Percentiles rank a stretch among this genome's conserved stretches.
phyloP scores from a whole-genome alignment of 768 basidiomycete species.

The Hemileccinum rubropunctum region DNA sequence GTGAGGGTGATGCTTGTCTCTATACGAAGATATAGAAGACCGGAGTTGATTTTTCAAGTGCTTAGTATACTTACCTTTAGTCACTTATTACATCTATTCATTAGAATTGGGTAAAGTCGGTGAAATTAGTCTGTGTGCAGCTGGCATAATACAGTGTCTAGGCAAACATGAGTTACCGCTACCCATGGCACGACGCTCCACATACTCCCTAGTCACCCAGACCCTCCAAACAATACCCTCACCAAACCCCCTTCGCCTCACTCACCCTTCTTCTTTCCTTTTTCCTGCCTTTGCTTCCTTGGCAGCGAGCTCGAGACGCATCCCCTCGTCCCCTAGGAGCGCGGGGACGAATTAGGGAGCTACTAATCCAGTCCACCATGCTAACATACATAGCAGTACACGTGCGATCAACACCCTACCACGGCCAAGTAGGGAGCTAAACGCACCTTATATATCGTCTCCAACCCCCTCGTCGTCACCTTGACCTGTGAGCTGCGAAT shows the following conservation, averaged over 20 bases:
- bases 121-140: no score
- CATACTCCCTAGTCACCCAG: no score
- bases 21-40: no score
- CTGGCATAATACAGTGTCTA: no score
- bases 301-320: slow-evolving; percentile 36
- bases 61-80: not conserved
- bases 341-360: slow-evolving; percentile 46
- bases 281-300: slow-evolving; percentile 13
- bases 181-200: no score
- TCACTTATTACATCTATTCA: not conserved
- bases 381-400: slow-evolving; percentile 62
- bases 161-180: no score
- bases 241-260: slow-evolving; percentile 10
- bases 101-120: not conserved
- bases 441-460: slow-evolving; percentile 79
- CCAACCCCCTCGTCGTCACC: slow-evolving; percentile 71
- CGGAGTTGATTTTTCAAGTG: not conserved
- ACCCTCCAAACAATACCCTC: slow-evolving; percentile 18
- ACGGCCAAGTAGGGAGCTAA: slow-evolving; percentile 1
- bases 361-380: slow-evolving; percentile 74
- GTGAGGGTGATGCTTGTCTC: no score
- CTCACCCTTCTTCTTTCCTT: not conserved
- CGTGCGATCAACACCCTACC: not conserved
- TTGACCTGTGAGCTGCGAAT: slow-evolving; percentile 53
- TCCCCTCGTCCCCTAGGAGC: slow-evolving; percentile 39